These are phyloP conservation scores for Stagonosporopsis tanaceti DNA, from an alignment of 2,329 filamentous ascomycete species.

Conservation along the genomic window DNA sequence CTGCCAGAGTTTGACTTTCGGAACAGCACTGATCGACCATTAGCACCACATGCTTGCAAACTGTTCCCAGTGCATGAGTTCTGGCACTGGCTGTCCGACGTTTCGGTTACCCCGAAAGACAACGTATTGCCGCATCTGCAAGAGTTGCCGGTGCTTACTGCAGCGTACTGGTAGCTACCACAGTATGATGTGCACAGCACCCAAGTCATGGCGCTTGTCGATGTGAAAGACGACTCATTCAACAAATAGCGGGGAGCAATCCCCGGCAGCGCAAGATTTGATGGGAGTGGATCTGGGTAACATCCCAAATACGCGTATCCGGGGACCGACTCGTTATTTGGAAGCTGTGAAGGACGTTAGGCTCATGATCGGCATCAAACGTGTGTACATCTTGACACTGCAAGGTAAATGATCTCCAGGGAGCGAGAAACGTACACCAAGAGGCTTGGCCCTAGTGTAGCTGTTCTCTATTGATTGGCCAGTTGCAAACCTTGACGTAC, in stretches of 20 bases:
- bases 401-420: too few species aligned
- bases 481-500: background rate
- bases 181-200: background rate
- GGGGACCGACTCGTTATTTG: constrained; percentile 1
- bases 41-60: constrained; percentile 1
- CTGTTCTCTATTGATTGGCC: background rate
- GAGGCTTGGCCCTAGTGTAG: background rate
- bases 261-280: background rate
- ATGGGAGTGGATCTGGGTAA: background rate
- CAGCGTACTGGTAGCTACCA: background rate
- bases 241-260: background rate
- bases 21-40: background rate
- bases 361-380: background rate
- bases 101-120: background rate
- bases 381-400: too few species aligned
- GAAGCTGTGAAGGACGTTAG: background rate
- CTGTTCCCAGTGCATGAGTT: background rate
- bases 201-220: background rate
- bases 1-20: background rate
- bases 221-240: background rate
- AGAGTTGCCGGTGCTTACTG: background rate
- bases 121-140: constrained; percentile 8
- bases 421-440: background rate
- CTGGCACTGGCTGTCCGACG: background rate
- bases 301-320: constrained; percentile 1